Conservation (phyloP, 2,329 filamentous ascomycete genomes). For the Tolypocladium ophioglossoides region DNA sequence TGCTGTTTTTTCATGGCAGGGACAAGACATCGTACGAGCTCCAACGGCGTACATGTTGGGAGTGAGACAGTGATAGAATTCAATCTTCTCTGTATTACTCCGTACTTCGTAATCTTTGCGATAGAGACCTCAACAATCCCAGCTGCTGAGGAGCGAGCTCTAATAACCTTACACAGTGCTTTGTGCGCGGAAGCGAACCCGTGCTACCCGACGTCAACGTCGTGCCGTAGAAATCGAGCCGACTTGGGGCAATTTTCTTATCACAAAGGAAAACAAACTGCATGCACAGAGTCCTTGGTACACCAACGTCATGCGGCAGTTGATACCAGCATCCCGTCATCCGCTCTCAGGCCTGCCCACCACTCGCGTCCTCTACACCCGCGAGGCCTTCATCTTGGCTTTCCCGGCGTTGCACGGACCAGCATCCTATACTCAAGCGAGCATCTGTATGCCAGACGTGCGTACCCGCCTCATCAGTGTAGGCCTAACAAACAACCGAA, state of each 20-base stretch:
- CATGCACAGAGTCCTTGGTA: too few relatives aligned
- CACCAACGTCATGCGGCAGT: too few relatives aligned
- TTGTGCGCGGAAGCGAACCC: background rate
- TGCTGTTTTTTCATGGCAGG: background rate
- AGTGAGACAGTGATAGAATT: background rate
- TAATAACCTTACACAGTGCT: background rate
- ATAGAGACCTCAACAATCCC: too few relatives aligned
- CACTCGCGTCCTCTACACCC: background rate
- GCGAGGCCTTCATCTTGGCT: background rate
- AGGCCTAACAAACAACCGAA: too few relatives aligned
- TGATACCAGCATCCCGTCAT: background rate
- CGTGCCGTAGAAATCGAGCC: background rate
- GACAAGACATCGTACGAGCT: background rate
- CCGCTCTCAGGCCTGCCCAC: background rate
- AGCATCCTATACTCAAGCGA: background rate
- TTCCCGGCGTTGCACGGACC: background rate
- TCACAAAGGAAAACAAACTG: background rate
- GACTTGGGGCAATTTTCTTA: background rate
- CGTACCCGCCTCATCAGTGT: background rate
- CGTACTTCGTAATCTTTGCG: too few relatives aligned
- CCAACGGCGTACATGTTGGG: background rate
- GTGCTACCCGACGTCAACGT: background rate
- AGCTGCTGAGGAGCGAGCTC: too few relatives aligned
- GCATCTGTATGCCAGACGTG: background rate
- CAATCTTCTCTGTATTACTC: too few relatives aligned